Evolutionary conservation across 352 stramenopile species (phyloP), one percentile per base, ranked within the genome.

Genomic region (Bremia lactucae): DNA sequence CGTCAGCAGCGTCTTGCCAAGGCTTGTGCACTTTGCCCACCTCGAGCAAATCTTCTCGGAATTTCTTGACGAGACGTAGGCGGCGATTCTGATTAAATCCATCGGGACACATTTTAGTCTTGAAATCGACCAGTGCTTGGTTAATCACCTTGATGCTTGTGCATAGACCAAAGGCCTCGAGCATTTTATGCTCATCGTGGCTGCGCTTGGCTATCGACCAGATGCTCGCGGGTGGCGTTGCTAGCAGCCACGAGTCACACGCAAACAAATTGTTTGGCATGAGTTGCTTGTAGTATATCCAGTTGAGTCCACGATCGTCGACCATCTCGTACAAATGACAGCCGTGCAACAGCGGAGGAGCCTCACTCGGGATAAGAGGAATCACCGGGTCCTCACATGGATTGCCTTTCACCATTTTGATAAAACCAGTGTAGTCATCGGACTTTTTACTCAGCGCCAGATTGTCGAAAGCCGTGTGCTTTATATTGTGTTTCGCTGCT

Each of bases 131-230:
- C n/a, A 91, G 56, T 36, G 68, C 73, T 23, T 70, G 62, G 41
- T 91, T 91, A 15, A 84, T 59, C 19, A 80, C 37, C 46, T 85
- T 87, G 40, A 91, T 60, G 40, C 57, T 74, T 24, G 78, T 91
- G 49, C 75, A 91, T n/a, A 91, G 36, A 10, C 73, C 75, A 26
- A 86, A 91, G 11, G 61, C 75, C 33, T 86, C 58, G 34, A 72
- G 46, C 60, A 87, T 72, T 9, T 43, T 40, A 40, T 72, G 53
- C 18, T 53, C 40, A 39, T 88, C 62, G 13, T 56, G 46, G 4
- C 52, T 57, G 21, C 57, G 42, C 52, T 84, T 79, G 10, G 72
- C 72, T 16, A 74, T 42, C 9, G 66, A 69, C 78, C 78, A 91
- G 6, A 88, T 42, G 4, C 63, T 70, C 15, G 61, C 42, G 0